phyloP scores from a whole-genome alignment of 2,329 filamentous ascomycete species.

The Pseudopithomyces chartarum region DNA sequence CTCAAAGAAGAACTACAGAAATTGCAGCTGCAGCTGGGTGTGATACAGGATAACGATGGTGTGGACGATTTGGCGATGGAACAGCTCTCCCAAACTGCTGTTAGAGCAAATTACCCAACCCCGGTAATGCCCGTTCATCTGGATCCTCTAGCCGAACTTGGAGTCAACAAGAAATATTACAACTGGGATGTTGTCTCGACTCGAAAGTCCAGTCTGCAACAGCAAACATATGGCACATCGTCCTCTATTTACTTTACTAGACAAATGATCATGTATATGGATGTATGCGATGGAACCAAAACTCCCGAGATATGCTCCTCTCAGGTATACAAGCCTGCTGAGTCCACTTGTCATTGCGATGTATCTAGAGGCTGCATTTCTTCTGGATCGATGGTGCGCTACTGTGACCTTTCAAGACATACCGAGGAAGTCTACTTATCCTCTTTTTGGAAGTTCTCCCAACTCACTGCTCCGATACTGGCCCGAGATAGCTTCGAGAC shows the following conservation, averaged over 20 bases:
- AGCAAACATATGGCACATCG: conserved; percentile 52
- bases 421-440: conserved; percentile 56
- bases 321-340: background rate
- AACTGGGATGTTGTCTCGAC: conserved; percentile 49
- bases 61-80: conserved; percentile 1
- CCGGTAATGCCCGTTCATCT: conserved; percentile 15
- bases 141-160: conserved; percentile 19
- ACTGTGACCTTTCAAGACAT: conserved; percentile 40
- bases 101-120: too few species aligned
- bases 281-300: conserved; percentile 41
- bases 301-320: conserved; percentile 17
- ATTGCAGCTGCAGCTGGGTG: background rate
- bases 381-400: background rate
- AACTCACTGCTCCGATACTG: conserved; percentile 50
- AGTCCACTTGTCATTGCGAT: background rate
- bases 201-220: conserved; percentile 39
- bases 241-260: conserved; percentile 54
- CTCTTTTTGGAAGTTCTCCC: conserved; percentile 56
- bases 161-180: conserved; percentile 29
- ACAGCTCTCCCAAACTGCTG: background rate
- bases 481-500: conserved; percentile 52
- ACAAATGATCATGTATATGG: conserved; percentile 48
- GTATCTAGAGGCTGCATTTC: background rate
- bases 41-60: background rate
- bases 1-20: conserved; percentile 42